A percentile compares a stretch with the other conserved stretches of the same genome.
Evolutionary conservation across 2,329 filamentous ascomycete species (phyloP).

Genomic region (Beauveria medogensis): DNA sequence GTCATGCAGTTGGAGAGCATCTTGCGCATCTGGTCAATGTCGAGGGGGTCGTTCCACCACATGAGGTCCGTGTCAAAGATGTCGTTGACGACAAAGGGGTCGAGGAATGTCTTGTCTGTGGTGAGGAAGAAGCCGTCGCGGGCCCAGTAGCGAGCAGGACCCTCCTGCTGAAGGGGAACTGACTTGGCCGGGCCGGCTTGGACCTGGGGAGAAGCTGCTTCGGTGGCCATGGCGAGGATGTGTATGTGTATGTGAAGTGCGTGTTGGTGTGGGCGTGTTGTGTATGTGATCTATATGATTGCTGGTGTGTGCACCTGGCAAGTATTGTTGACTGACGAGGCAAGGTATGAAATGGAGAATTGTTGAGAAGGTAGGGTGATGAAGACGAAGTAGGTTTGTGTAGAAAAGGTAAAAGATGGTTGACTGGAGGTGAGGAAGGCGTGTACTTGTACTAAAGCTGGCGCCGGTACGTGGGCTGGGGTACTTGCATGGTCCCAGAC

Average conservation of each 20-base stretch:
- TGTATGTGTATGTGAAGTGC: not conserved
- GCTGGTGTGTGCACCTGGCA: not conserved
- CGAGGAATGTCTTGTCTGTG: constrained; percentile 48
- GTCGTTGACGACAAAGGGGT: constrained; percentile 44
- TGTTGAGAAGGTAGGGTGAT: not conserved
- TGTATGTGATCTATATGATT: not conserved
- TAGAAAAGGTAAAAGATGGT: not conserved
- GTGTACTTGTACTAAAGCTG: constrained; percentile 3
- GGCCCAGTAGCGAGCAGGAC: constrained; percentile 37
- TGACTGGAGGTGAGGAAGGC: not conserved
- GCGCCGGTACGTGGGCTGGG: not conserved
- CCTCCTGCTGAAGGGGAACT: constrained; percentile 20
- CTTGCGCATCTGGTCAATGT: constrained; percentile 38
- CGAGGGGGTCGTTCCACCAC: constrained; percentile 52
- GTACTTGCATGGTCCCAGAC: not conserved
- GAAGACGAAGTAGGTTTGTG: not conserved
- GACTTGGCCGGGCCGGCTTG: constrained; percentile 8
- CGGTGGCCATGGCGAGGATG: constrained; percentile 5
- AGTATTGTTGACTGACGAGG: not conserved
- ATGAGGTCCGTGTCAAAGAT: constrained; percentile 49
- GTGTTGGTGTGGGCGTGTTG: not conserved
- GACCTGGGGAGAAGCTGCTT: not conserved
- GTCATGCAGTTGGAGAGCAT: constrained; percentile 52
- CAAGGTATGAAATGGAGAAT: not conserved
- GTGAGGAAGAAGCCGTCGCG: constrained; percentile 51